Evolutionary conservation across 106 monocot species (phyloP).

Genomic region (Hemerocallis citrina): DNA sequence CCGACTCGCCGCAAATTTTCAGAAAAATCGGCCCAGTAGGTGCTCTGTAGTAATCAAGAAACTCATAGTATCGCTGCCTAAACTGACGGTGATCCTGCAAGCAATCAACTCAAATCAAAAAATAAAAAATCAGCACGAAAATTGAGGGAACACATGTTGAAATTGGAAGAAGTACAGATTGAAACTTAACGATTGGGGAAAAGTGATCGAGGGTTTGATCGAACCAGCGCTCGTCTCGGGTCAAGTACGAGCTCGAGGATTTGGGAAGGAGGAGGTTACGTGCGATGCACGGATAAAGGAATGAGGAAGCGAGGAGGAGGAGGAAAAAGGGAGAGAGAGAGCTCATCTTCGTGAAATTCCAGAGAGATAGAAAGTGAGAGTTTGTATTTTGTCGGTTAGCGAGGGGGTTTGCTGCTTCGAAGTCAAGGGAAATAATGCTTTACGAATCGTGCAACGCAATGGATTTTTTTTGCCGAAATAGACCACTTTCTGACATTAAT

Average conservation of each 20-base stretch:
- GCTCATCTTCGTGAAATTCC: too few species aligned
- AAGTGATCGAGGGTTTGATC: slow-evolving; percentile 92
- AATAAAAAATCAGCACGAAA: background rate
- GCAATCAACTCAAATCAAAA: background rate
- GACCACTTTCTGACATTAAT: too few species aligned
- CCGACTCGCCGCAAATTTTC: slow-evolving; percentile 84
- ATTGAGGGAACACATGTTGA: background rate
- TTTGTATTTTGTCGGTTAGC: too few species aligned
- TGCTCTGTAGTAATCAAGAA: slow-evolving; percentile 61
- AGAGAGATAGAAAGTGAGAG: too few species aligned
- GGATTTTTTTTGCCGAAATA: too few species aligned
- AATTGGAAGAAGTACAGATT: background rate
- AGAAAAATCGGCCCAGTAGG: slow-evolving; percentile 67
- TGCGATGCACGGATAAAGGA: slow-evolving; percentile 12
- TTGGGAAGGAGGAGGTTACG: too few species aligned
- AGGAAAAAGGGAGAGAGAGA: slow-evolving; percentile 3
- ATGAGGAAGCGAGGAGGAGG: slow-evolving; percentile 6
- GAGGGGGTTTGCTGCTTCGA: too few species aligned
- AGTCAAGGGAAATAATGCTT: too few species aligned
- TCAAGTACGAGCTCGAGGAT: slow-evolving; percentile 52
- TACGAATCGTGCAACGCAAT: too few species aligned
- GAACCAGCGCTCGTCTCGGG: slow-evolving; percentile 79
- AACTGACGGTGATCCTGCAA: slow-evolving; percentile 78
- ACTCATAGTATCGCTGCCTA: slow-evolving; percentile 80
- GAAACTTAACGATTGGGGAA: slow-evolving; percentile 55